phyloP scores from a whole-genome alignment of 164 flowering plant genomes.

The Liquidambar formosana region DNA sequence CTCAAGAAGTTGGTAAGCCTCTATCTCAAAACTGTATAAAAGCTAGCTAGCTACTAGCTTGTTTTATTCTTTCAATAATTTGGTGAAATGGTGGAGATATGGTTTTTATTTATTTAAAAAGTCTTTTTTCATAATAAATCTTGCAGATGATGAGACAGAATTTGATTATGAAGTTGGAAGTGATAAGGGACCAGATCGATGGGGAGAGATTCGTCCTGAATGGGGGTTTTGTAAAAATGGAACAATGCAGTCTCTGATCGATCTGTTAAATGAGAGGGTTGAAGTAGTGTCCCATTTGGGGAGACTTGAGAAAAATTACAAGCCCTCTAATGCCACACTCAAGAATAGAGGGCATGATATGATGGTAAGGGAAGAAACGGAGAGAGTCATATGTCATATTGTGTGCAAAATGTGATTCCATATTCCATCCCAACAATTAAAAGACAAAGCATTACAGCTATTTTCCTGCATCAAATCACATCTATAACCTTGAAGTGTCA shows the following conservation, averaged over 20 bases:
- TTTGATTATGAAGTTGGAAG: constrained; percentile 33
- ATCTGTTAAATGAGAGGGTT: constrained; percentile 40
- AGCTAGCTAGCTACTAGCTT: not conserved
- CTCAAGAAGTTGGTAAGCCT: constrained; percentile 43
- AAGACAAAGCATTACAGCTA: too few species aligned
- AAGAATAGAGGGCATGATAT: constrained; percentile 61
- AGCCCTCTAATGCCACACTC: constrained; percentile 39
- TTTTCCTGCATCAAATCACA: too few species aligned
- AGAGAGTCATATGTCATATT: too few species aligned
- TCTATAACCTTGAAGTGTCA: too few species aligned
- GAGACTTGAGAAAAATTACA: constrained; percentile 36
- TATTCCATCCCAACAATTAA: too few species aligned
- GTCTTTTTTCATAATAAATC: constrained; percentile 1
- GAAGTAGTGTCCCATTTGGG: constrained; percentile 33
- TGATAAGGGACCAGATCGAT: constrained; percentile 41
- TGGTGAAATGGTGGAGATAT: constrained; percentile 4
- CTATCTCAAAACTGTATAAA: not conserved
- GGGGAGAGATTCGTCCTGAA: constrained; percentile 52
- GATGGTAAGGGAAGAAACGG: constrained; percentile 32
- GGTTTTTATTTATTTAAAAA: too few species aligned
- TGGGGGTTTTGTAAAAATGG: constrained; percentile 57
- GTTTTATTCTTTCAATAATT: too few species aligned
- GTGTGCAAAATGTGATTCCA: too few species aligned
- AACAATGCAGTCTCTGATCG: constrained; percentile 70
- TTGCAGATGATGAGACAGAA: constrained; percentile 56